Conservation (phyloP, 805 yeast genomes). For the Schizosaccharomyces osmophilus region DNA sequence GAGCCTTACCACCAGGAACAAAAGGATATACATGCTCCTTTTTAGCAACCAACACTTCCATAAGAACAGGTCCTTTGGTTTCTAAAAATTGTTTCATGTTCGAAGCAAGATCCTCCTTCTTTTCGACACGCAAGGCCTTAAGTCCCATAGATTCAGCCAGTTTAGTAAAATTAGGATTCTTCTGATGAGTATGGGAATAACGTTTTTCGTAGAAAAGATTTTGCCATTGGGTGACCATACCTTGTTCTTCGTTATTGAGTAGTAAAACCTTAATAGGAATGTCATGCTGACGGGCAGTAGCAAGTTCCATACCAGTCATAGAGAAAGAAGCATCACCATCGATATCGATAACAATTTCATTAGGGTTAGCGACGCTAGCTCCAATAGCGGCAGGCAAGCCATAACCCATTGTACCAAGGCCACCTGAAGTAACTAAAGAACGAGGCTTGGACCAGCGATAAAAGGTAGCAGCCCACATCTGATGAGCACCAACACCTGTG, state of each 20-base stretch:
- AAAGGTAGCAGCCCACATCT: slow-evolving; percentile 99
- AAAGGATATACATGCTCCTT: slow-evolving; percentile 92
- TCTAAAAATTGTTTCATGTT: slow-evolving; percentile 47
- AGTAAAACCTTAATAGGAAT: slow-evolving; percentile 78
- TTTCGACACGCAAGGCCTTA: slow-evolving; percentile 49
- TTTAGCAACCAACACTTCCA: slow-evolving; percentile 73
- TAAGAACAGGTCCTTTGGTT: slow-evolving; percentile 56
- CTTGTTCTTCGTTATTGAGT: slow-evolving; percentile 93
- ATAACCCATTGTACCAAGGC: slow-evolving; percentile 95
- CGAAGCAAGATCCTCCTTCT: slow-evolving; percentile 37
- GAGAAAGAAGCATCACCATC: slow-evolving; percentile 98
- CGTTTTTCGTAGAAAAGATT: slow-evolving; percentile 89
- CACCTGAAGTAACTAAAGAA: slow-evolving; percentile 92
- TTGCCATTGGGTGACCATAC: slow-evolving; percentile 99
- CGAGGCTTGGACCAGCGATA: slow-evolving; percentile 86
- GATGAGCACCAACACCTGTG: slow-evolving; percentile 98
- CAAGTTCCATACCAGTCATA: slow-evolving; percentile 84
- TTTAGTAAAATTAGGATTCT: slow-evolving; percentile 79
- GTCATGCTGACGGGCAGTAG: slow-evolving; percentile 80
- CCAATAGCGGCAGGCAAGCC: slow-evolving; percentile 97
- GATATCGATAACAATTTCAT: slow-evolving; percentile 80
- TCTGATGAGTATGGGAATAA: slow-evolving; percentile 92
- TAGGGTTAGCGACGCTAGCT: slow-evolving; percentile 89
- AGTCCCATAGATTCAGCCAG: slow-evolving; percentile 87
- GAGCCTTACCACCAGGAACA: slow-evolving; percentile 90